A percentile compares a stretch with the other conserved stretches of the same genome.
Evolutionary conservation across 75 land plant species (phyloP).

Genomic region (Pinus tabuliformis): DNA sequence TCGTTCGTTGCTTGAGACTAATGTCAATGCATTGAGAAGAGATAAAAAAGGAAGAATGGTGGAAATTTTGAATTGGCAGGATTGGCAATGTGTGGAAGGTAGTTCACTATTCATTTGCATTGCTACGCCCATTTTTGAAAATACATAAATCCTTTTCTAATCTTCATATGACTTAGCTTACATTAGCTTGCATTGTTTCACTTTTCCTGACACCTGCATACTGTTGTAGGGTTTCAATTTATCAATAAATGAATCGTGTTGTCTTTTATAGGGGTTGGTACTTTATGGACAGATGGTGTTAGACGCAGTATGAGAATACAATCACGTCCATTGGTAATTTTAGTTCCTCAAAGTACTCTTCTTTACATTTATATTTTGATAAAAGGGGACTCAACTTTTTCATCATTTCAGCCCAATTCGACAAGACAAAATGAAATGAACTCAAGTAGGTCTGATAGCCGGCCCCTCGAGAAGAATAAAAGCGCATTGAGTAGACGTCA

Average conservation of each 20-base stretch:
- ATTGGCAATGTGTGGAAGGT: constrained; percentile 1
- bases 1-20: background rate
- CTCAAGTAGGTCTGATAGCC: background rate
- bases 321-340: constrained; percentile 1
- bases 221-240: constrained; percentile 4
- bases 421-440: background rate
- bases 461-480: constrained; percentile 1
- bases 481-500: background rate
- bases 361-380: background rate
- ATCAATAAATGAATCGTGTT: background rate
- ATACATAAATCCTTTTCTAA: background rate
- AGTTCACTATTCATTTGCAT: background rate
- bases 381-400: background rate
- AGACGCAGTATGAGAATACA: background rate
- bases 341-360: background rate
- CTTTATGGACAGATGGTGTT: constrained; percentile 5
- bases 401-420: background rate
- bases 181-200: background rate
- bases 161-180: background rate
- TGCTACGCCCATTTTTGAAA: background rate
- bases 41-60: background rate
- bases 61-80: background rate
- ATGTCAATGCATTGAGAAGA: background rate
- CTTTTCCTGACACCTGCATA: background rate
- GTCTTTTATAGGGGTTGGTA: constrained; percentile 2